These are phyloP conservation scores for Lasiosphaeria hispida DNA, from an alignment of 495 filamentous ascomycete genomes.

Conservation along the genomic window DNA sequence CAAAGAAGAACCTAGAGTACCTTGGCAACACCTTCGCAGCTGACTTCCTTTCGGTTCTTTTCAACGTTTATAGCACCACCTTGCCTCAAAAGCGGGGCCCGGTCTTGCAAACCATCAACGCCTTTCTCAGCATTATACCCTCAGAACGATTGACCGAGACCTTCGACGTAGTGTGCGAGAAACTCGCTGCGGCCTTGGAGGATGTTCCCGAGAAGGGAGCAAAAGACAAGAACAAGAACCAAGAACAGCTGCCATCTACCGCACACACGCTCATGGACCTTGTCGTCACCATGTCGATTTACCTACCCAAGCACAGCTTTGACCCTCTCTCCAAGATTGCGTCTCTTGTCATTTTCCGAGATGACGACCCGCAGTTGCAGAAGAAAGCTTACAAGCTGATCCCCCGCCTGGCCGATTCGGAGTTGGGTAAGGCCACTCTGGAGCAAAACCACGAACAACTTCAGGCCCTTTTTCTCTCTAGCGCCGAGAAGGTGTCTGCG, in stretches of 20 bases:
- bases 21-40: conserved; percentile 69
- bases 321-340: conserved; percentile 78
- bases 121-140: conserved; percentile 83
- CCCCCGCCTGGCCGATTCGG: conserved; percentile 77
- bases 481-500: conserved; percentile 74
- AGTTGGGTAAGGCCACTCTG: conserved; percentile 68
- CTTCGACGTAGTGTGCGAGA: conserved; percentile 76
- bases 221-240: conserved; percentile 58
- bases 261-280: conserved; percentile 95
- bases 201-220: conserved; percentile 52
- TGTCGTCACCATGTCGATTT: conserved; percentile 90
- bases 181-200: conserved; percentile 75
- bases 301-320: conserved; percentile 82
- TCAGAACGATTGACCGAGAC: conserved; percentile 76
- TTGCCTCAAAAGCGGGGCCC: conserved; percentile 86
- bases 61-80: conserved; percentile 97
- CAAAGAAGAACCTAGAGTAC: conserved; percentile 73
- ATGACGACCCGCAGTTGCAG: conserved; percentile 87
- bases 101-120: conserved; percentile 90
- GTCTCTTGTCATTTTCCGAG: conserved; percentile 69
- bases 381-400: conserved; percentile 99
- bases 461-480: conserved; percentile 72
- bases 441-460: conserved; percentile 69
- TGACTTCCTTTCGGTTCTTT: conserved; percentile 89
- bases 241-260: conserved; percentile 81